Base-by-base conservation (phyloP, 768 basidiomycete genomes). In the Chalciporus pseudorubinellus region DNA sequence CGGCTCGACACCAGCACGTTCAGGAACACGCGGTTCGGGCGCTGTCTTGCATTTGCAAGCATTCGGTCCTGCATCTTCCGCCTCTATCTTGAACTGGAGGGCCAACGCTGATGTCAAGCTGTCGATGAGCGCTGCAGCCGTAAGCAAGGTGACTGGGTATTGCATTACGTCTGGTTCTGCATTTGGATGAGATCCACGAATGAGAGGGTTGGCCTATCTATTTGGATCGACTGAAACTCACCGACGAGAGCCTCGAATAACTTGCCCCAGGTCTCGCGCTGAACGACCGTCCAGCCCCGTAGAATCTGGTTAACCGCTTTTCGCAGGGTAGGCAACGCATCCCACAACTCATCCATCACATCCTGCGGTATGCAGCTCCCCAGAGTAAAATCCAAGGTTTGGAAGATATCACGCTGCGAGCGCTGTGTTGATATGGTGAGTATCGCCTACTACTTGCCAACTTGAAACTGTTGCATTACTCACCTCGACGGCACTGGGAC, bases 321-420 rank as follows among this genome's bases (percentile, higher is more conserved):
- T 2, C 76, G 77, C 14, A 87, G 68, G 0, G 77, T 74, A 0
- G 84, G 79, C 6, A 82, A 68, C 7, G 80, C 79, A 24, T 62
- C 50, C 81, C 81, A 84, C 1, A 87, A 58, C 52, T 87, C 83
- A 47, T 81, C 77, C 52, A 87, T 56, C 20, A 84, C 62, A 31
- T 68, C 69, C 43, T 67, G 70, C 0, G 77, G 77, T 29, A 82
- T 81, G 13, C 81, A 83, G 31, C 72, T 75, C 0, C 81, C 81
- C 3, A 87, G 64, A 19, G 65, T 60, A 63, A 77, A 85, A 12
- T 65, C 60, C 29, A 85, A 68, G 0, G 76, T 70, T 0, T 62
- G 61, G 14, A 87, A 66, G 26, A 86, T 62, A 41, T 84, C 80
- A 16, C 80, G 76, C 52, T 87, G 84, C 3, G 80, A 75, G 39